Evolutionary conservation across 1,284 basidiomycete species (phyloP), one percentile per base, ranked within the genome.

Genomic region (Trichosporon ovoides): DNA sequence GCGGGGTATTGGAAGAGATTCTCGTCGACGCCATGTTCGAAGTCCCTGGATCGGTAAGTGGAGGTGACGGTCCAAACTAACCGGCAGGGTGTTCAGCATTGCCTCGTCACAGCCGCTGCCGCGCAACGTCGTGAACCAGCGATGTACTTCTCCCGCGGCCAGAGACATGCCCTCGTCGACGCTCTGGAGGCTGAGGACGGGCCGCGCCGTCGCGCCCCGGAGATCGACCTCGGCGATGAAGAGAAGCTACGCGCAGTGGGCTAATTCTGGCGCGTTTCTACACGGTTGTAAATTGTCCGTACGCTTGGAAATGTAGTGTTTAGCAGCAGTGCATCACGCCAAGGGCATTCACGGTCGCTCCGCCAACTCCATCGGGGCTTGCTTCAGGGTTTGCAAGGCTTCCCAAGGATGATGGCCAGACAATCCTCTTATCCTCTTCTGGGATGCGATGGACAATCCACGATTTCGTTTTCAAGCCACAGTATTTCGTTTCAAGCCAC

Each of bases 1-100:
- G 92, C 65, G 86, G 90, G 1, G 89, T 96, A 53, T 86, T 97
- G 85, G 93, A 91, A 85, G 91, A 94, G 76, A 74, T 82, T 7
- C 73, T 94, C 5, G 77, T 92, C 53, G 90, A 95, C 57, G 81
- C 89, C 0, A 94, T 95, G 90, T 94, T 89, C 72, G 90, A 94
- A 79, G 72, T 78, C 7, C 80, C 79, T 0, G 77, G 87, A 83
- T 69, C 91, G 84, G 90, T 93, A 75, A 84, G 90, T 86, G 1
- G 18, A 2, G 11, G 2, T 10, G 9, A 2, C 20, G 18, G 7
- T 3, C 7, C 12, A 18, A 3, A 52, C 51, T 63, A 50, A 64
- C 58, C 4, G 2, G 5, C 62, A 5, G 85, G 79, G 80, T 51
- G 81, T 85, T 33, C 79, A 82, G 50, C 82, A 86, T 68, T 83